These are phyloP conservation scores for Penicillium sp. DNA, from an alignment of 2,329 filamentous ascomycete genomes.

Conservation along the genomic window DNA sequence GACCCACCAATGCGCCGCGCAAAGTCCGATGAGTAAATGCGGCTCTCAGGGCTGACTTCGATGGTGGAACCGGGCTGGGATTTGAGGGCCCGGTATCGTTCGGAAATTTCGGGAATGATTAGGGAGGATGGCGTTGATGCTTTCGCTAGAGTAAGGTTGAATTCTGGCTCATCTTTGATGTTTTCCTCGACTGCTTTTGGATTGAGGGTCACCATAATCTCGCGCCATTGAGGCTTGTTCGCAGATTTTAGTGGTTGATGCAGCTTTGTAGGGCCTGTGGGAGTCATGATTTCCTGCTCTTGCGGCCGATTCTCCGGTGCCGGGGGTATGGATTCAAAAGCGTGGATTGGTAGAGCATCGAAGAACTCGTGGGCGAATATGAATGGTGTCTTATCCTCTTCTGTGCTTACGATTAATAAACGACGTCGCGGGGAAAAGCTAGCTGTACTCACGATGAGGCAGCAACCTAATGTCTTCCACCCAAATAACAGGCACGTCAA, in stretches of 20 bases:
- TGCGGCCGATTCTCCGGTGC: constrained; percentile 50
- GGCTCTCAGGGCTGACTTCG: constrained; percentile 88
- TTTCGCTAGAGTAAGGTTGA: constrained; percentile 80
- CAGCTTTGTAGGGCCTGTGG: constrained; percentile 54
- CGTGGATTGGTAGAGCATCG: constrained; percentile 93
- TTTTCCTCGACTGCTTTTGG: constrained; percentile 60
- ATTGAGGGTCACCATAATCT: constrained; percentile 76
- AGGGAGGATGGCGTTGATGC: constrained; percentile 79
- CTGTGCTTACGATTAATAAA: constrained; percentile 43
- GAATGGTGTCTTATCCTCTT: constrained; percentile 76
- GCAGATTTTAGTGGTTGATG: constrained; percentile 46
- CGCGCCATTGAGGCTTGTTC: constrained; percentile 72
- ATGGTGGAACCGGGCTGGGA: constrained; percentile 71
- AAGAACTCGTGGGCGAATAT: constrained; percentile 99
- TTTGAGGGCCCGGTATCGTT: constrained; percentile 78
- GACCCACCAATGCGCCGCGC: constrained; percentile 81
- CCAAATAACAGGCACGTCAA: constrained; percentile 79
- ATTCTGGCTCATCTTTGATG: constrained; percentile 69
- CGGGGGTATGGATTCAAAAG: constrained; percentile 77
- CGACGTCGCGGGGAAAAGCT: not conserved
- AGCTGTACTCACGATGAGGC: constrained; percentile 62
- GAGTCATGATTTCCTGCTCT: constrained; percentile 56
- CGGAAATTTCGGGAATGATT: constrained; percentile 81
- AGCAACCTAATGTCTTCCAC: constrained; percentile 86
- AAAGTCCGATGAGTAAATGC: constrained; percentile 79